These are phyloP conservation scores for Russula griseocarnosa DNA, from an alignment of 768 basidiomycete genomes.

Conservation along the genomic window DNA sequence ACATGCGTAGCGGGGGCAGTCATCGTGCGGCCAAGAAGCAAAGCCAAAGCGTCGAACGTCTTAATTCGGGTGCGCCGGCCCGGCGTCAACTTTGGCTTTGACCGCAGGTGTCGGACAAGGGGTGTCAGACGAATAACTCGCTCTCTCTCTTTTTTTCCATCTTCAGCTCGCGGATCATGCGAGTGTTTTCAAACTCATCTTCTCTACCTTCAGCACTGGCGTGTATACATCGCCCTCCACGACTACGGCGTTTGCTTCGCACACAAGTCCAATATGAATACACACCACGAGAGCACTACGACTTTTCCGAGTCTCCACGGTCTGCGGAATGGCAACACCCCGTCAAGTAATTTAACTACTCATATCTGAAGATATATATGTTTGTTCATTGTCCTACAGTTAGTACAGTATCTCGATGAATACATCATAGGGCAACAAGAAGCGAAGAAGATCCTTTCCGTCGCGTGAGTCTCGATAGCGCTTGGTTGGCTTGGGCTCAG, in stretches of 20 bases:
- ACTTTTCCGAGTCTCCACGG: conserved; percentile 14
- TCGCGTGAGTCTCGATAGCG: conserved; percentile 66
- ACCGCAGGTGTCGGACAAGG: background rate
- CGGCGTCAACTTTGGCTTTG: background rate
- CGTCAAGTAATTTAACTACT: conserved; percentile 39
- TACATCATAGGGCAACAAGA: conserved; percentile 89
- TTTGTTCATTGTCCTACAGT: conserved; percentile 40
- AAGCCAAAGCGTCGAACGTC: no score
- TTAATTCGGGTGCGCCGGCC: conserved; percentile 1
- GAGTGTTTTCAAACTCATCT: background rate
- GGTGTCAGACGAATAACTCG: background rate
- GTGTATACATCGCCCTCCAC: conserved; percentile 1
- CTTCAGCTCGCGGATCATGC: conserved; percentile 11
- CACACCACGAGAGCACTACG: conserved; percentile 17
- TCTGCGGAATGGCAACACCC: conserved; percentile 42
- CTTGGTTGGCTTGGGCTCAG: conserved; percentile 1
- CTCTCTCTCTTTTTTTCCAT: background rate
- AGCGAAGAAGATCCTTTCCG: conserved; percentile 91
- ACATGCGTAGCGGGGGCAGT: no score
- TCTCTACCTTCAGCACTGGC: background rate
- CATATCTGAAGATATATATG: background rate
- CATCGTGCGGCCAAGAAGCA: no score
- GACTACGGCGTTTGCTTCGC: conserved; percentile 17
- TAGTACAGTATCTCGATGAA: conserved; percentile 80
- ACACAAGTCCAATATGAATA: conserved; percentile 29